Evolutionary conservation across 2,329 filamentous ascomycete species (phyloP).

Genomic region (Fusarium torreyae): DNA sequence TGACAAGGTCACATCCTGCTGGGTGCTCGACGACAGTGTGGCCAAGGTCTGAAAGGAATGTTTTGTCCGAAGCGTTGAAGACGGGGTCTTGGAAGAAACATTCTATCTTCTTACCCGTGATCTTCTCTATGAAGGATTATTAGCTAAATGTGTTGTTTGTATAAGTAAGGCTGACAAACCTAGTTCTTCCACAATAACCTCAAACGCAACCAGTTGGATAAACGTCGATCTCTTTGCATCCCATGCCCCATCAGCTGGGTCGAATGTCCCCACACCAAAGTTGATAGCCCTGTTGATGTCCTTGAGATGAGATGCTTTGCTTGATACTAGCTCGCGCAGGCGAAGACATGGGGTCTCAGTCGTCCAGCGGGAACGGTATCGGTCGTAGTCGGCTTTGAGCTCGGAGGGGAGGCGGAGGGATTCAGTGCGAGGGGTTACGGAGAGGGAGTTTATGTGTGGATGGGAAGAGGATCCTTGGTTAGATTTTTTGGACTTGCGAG

Average conservation of each 20-base stretch:
- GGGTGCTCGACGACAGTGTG: conserved; percentile 68
- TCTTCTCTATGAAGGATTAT: conserved; percentile 35
- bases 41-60: conserved; percentile 70
- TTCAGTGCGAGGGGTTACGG: conserved; percentile 23
- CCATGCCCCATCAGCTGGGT: conserved; percentile 63
- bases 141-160: background rate
- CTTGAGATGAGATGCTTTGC: conserved; percentile 34
- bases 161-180: conserved; percentile 51
- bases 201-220: conserved; percentile 68
- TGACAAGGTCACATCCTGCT: conserved; percentile 65
- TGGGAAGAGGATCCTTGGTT: background rate
- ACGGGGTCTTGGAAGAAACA: conserved; percentile 70
- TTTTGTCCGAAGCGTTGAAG: conserved; percentile 64
- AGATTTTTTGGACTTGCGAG: conserved; percentile 25
- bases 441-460: conserved; percentile 22
- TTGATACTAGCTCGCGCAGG: conserved; percentile 55
- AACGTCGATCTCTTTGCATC: conserved; percentile 64
- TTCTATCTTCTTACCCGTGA: conserved; percentile 52
- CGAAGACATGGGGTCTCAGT: conserved; percentile 46
- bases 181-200: conserved; percentile 62
- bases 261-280: conserved; percentile 69
- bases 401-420: conserved; percentile 45
- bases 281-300: conserved; percentile 61
- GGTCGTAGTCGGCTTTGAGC: conserved; percentile 52
- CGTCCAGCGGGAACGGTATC: conserved; percentile 50